These are phyloP conservation scores for Venturia oleaginea DNA, from an alignment of 2,329 filamentous ascomycete genomes.

Conservation along the genomic window DNA sequence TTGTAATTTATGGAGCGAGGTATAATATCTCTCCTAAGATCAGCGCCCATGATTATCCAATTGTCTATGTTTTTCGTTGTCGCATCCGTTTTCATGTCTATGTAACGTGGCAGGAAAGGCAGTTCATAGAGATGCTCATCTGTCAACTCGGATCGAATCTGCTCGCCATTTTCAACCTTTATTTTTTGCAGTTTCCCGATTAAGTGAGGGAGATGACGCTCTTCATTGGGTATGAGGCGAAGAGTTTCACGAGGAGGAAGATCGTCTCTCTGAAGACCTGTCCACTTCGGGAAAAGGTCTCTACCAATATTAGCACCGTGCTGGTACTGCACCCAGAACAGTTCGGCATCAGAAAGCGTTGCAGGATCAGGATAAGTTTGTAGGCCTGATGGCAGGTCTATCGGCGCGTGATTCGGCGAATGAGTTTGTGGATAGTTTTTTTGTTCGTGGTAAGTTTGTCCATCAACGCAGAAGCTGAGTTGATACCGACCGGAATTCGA, in stretches of 20 bases:
- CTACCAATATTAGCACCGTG: not conserved
- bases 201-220: not conserved
- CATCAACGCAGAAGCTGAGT: not conserved
- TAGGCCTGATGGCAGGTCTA: not conserved
- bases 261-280: not conserved
- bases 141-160: not conserved
- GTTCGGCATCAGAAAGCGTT: not conserved
- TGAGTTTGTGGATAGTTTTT: no score
- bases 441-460: not conserved
- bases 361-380: not conserved
- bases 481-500: not conserved
- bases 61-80: slow-evolving; percentile 1
- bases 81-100: slow-evolving; percentile 2
- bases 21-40: not conserved
- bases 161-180: not conserved
- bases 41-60: slow-evolving; percentile 6
- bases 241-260: slow-evolving; percentile 1
- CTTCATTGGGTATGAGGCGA: not conserved
- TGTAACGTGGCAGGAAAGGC: not conserved
- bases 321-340: not conserved
- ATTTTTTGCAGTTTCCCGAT: not conserved
- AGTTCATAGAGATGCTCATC: not conserved
- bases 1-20: slow-evolving; percentile 3
- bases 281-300: not conserved
- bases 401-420: not conserved